Conservation (phyloP, 257 asterid species). For the Gardenia jasminoides region DNA sequence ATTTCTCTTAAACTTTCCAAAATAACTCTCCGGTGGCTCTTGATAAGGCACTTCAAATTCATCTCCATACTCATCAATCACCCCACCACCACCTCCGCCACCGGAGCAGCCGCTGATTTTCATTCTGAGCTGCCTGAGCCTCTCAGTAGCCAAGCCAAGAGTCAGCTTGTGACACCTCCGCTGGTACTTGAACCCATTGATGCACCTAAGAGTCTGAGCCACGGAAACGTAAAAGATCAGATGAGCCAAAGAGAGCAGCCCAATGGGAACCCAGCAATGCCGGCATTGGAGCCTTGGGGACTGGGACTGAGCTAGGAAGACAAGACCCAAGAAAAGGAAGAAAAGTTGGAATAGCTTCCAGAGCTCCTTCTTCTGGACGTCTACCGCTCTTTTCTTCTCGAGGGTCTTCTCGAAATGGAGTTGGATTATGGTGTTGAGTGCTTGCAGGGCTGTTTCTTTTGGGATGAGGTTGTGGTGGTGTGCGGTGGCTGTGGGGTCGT, state of each 20-base stretch:
- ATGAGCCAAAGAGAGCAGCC: conserved; percentile 75
- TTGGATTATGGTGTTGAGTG: conserved; percentile 86
- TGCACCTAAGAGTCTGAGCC: conserved; percentile 89
- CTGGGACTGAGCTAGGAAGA: conserved; percentile 55
- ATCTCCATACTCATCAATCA: conserved; percentile 53
- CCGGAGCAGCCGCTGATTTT: conserved; percentile 45
- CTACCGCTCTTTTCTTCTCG: conserved; percentile 79
- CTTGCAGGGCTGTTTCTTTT: conserved; percentile 79
- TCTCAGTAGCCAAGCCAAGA: conserved; percentile 83
- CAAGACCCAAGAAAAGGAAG: conserved; percentile 66
- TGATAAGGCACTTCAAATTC: conserved; percentile 81
- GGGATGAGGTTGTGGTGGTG: conserved; percentile 38
- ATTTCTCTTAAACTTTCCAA: conserved; percentile 90
- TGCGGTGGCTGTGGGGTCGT: conserved; percentile 33
- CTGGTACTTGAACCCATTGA: conserved; percentile 94
- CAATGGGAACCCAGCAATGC: conserved; percentile 94
- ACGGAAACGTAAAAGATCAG: conserved; percentile 84
- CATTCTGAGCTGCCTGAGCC: conserved; percentile 61
- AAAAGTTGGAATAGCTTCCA: conserved; percentile 85
- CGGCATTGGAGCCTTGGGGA: conserved; percentile 69
- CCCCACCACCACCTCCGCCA: conserved; percentile 42
- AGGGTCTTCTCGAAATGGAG: conserved; percentile 97
- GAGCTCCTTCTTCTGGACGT: conserved; percentile 79
- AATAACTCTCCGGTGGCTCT: conserved; percentile 91
- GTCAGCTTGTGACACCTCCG: conserved; percentile 93